Percentiles rank a stretch among this genome's conserved stretches.
Conservation (phyloP, 2,329 filamentous ascomycete genomes). For the Diplodia scrobiculata region DNA sequence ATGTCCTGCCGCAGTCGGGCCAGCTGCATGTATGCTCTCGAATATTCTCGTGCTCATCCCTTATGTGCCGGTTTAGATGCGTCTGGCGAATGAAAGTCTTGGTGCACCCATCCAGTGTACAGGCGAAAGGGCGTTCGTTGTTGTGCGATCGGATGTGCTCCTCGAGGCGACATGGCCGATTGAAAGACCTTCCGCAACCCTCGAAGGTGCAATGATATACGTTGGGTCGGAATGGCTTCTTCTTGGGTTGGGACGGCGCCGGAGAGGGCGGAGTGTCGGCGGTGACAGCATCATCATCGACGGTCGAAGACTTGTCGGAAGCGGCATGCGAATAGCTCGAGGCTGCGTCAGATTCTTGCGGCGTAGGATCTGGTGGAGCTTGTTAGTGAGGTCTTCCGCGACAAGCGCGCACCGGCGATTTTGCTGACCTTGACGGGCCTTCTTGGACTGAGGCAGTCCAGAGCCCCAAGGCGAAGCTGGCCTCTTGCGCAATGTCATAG, state of each 20-base stretch:
- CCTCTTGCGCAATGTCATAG: conserved; percentile 13
- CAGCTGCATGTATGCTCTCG: conserved; percentile 71
- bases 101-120: conserved; percentile 68
- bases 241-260: background rate
- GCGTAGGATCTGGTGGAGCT: background rate
- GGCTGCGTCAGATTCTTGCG: conserved; percentile 15
- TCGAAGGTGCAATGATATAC: conserved; percentile 69
- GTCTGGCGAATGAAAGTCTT: conserved; percentile 86
- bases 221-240: conserved; percentile 59
- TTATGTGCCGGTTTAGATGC: conserved; percentile 82
- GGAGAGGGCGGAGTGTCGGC: conserved; percentile 35
- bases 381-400: conserved; percentile 15
- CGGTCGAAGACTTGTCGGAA: background rate
- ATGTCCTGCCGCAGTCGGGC: conserved; percentile 74
- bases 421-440: conserved; percentile 35
- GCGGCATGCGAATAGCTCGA: background rate
- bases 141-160: conserved; percentile 83
- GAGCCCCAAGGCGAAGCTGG: background rate
- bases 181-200: conserved; percentile 79
- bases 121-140: conserved; percentile 78
- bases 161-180: conserved; percentile 76
- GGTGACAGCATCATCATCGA: conserved; percentile 24
- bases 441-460: conserved; percentile 34
- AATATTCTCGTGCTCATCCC: conserved; percentile 71
- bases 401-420: background rate